Evolutionary conservation across 495 filamentous ascomycete genomes (phyloP).

Genomic region (Amphirosellinia nigrospora): DNA sequence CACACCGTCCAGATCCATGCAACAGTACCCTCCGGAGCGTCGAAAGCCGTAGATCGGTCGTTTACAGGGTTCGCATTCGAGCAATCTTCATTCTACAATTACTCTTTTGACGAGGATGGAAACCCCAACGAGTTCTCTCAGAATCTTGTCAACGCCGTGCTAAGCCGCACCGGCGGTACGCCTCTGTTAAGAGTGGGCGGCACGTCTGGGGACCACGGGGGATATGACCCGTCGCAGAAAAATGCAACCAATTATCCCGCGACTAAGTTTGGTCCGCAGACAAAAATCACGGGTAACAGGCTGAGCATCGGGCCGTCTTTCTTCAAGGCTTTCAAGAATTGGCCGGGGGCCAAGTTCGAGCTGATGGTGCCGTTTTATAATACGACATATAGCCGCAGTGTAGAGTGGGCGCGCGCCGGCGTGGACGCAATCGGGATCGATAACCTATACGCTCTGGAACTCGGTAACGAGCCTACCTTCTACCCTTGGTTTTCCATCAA

Average conservation of each 20-base stretch:
- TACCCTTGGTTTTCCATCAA: slow-evolving; percentile 23
- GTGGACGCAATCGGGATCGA: slow-evolving; percentile 11
- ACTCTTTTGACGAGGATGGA: not conserved
- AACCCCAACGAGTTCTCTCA: not conserved
- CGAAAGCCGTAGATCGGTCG: not conserved
- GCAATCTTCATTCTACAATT: not conserved
- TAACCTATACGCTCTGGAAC: slow-evolving; percentile 20
- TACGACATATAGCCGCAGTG: not conserved
- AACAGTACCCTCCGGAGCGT: not conserved
- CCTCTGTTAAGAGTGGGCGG: slow-evolving; percentile 26
- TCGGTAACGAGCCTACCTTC: slow-evolving; percentile 28
- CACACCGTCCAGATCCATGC: not conserved
- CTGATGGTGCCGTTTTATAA: not conserved
- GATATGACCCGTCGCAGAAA: slow-evolving; percentile 18
- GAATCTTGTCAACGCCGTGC: not conserved
- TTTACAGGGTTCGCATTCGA: slow-evolving; percentile 6
- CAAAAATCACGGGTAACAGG: not conserved
- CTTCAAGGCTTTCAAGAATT: slow-evolving; percentile 5
- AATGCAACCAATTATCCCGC: slow-evolving; percentile 25
- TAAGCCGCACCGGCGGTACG: slow-evolving; percentile 23
- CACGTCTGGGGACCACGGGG: slow-evolving; percentile 22
- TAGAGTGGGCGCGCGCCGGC: slow-evolving; percentile 1
- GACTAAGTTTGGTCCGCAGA: slow-evolving; percentile 9
- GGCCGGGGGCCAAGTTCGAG: not conserved
- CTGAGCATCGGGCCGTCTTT: slow-evolving; percentile 22